Percentiles rank a stretch among this genome's conserved stretches.
phyloP scores from a whole-genome alignment of 2,329 filamentous ascomycete species.

The Aspergillus alliaceus region DNA sequence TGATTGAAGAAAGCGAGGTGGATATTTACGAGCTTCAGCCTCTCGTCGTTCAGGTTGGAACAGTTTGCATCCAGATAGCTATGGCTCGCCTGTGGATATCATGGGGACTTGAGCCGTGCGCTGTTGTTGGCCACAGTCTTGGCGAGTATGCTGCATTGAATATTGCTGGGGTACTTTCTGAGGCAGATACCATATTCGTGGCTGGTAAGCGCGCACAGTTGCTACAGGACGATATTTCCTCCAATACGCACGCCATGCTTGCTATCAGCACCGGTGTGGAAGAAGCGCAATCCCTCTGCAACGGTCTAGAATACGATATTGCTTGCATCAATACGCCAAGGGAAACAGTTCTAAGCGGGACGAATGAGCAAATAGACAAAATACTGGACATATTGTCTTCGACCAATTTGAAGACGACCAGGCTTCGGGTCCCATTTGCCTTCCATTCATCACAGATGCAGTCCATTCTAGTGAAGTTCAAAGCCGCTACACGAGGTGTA shows the following conservation, averaged over 20 bases:
- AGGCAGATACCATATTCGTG: constrained; percentile 52
- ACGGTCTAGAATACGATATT: constrained; percentile 27
- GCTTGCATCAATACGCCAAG: constrained; percentile 47
- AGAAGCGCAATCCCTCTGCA: constrained; percentile 58
- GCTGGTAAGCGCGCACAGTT: constrained; percentile 43
- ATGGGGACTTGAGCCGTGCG: constrained; percentile 38
- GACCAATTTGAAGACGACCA: constrained; percentile 41
- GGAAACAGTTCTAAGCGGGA: constrained; percentile 45
- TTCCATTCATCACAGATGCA: constrained; percentile 51
- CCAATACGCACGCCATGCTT: constrained; percentile 45
- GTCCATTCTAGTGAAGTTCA: constrained; percentile 45
- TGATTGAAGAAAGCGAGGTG: constrained; percentile 33
- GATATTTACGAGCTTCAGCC: constrained; percentile 28
- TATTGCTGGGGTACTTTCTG: constrained; percentile 36
- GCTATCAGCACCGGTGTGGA: constrained; percentile 39
- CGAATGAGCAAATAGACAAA: constrained; percentile 35
- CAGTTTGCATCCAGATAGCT: constrained; percentile 42
- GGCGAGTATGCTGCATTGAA: constrained; percentile 43
- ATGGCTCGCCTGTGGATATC: constrained; percentile 36
- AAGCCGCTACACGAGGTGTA: constrained; percentile 36
- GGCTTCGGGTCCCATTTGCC: constrained; percentile 46
- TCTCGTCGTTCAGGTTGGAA: constrained; percentile 37
- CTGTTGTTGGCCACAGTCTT: constrained; percentile 45
- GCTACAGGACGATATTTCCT: constrained; percentile 38
- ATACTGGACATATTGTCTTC: constrained; percentile 36